phyloP scores from a whole-genome alignment of 768 basidiomycete genomes.

The Podaxis carcinomalis region DNA sequence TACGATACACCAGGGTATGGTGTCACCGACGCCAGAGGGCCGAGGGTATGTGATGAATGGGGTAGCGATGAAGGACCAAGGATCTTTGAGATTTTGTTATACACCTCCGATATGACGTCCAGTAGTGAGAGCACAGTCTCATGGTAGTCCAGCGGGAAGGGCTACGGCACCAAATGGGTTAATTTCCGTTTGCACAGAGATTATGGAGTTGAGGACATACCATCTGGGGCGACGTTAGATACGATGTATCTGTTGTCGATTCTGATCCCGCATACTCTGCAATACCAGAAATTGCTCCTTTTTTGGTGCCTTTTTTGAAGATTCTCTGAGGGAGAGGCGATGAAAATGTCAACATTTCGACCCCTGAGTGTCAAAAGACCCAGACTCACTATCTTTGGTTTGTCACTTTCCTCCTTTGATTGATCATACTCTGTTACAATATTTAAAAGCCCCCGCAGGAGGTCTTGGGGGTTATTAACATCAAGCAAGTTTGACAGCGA shows the following conservation, averaged over 20 bases:
- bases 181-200: background rate
- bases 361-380: background rate
- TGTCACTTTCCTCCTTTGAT: conserved; percentile 68
- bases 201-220: conserved; percentile 36
- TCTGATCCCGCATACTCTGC: conserved; percentile 60
- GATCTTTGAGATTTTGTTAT: conserved; percentile 80
- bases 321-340: conserved; percentile 38
- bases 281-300: conserved; percentile 41
- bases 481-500: conserved; percentile 81
- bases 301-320: conserved; percentile 58
- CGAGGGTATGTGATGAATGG: conserved; percentile 66
- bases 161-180: conserved; percentile 37
- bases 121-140: conserved; percentile 85
- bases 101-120: conserved; percentile 86
- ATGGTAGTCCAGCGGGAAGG: conserved; percentile 87
- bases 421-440: conserved; percentile 77
- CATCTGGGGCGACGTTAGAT: conserved; percentile 70
- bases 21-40: conserved; percentile 68
- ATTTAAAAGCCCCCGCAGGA: conserved; percentile 68
- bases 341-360: background rate
- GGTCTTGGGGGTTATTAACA: conserved; percentile 74
- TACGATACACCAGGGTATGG: conserved; percentile 84
- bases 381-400: conserved; percentile 62
- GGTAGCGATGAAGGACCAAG: conserved; percentile 81
- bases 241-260: conserved; percentile 55